Evolutionary conservation across 2,329 filamentous ascomycete species (phyloP).

Genomic region (Blastomyces emzantsi): DNA sequence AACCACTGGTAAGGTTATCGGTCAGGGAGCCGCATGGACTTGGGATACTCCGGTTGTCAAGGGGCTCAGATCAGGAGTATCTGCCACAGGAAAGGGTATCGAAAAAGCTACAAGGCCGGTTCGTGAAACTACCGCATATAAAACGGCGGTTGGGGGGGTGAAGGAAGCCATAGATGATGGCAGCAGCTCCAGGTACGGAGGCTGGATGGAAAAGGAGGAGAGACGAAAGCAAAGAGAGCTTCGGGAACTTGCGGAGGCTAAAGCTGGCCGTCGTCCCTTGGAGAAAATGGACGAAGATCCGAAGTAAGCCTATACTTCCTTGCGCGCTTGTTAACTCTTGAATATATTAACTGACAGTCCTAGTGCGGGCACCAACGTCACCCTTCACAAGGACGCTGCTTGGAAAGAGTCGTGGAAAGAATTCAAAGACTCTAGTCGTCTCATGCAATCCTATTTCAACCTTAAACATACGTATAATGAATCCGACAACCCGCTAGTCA

Average conservation of each 20-base stretch:
- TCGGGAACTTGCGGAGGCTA: constrained; percentile 54
- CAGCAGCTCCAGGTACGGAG: constrained; percentile 89
- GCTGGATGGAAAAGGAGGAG: constrained; percentile 96
- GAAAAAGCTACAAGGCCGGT: constrained; percentile 95
- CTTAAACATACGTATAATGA: constrained; percentile 86
- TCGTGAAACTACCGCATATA: constrained; percentile 87
- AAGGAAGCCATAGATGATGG: constrained; percentile 97
- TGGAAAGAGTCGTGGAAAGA: constrained; percentile 99
- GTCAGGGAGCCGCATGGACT: constrained; percentile 88
- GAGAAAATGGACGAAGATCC: constrained; percentile 74
- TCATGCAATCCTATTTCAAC: constrained; percentile 80
- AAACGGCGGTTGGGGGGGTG: constrained; percentile 56
- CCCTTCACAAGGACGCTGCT: constrained; percentile 89
- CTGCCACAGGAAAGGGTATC: constrained; percentile 72
- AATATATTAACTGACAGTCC: constrained; percentile 24
- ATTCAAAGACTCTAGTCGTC: constrained; percentile 80
- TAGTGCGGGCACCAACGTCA: constrained; percentile 89
- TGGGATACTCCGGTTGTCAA: constrained; percentile 95
- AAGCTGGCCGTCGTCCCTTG: constrained; percentile 41
- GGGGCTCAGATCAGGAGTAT: constrained; percentile 77
- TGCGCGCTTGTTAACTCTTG: constrained; percentile 14
- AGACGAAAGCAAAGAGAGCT: constrained; percentile 68
- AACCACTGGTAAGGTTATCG: constrained; percentile 74
- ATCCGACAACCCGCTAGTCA: constrained; percentile 92
- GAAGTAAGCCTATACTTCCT: constrained; percentile 53